Evolutionary conservation across 108 stramenopile genomes (phyloP), one percentile per base, ranked within the genome.

Genomic region (Asterionellopsis glacialis): DNA sequence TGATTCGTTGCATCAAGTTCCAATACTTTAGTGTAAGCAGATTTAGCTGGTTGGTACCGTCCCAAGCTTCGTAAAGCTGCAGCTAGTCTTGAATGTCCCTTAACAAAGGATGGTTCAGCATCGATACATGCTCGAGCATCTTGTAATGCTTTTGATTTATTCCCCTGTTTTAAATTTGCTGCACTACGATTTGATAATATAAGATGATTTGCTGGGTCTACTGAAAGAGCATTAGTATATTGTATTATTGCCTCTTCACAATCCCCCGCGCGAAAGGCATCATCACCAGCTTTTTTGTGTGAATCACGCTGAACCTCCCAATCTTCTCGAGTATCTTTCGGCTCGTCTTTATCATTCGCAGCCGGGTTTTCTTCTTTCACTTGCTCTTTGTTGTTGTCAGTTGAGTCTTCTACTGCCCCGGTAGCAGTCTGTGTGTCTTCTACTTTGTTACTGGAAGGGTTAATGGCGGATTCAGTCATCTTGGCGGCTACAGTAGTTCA

Each of bases 261-360:
- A 26, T 68, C 69, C 21, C 69, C 63, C 23, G 62, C 15, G 11
- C 88, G 86, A 65, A 93, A 93, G 60, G 87, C 82, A 18, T 49
- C 44, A 61, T 93, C 92, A 1, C 60, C 92, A 9, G 42, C 39
- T 45, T 62, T 23, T 66, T 93, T 93, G 59, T 73, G 68, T 10
- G 64, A 62, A 55, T 93, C 86, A 5, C 88, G 80, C 48, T 83
- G 85, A 10, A 88, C 58, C 69, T 88, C 74, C 92, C 92, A 93
- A 51, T 93, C 91, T 67, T 90, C 85, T 25, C 21, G 23, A 21
- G 52, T 25, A 25, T 53, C 33, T 33, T 33, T 33, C 7, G 2
- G 52, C 3, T 48, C 47, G 21, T 48, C 53, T 54, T 54, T 51
- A n/a, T 51, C 18, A n/a, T 18, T 51, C 11, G 51, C 15, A 45